Conservation (phyloP, 2,329 filamentous ascomycete species). For the Metarhizium humberi region DNA sequence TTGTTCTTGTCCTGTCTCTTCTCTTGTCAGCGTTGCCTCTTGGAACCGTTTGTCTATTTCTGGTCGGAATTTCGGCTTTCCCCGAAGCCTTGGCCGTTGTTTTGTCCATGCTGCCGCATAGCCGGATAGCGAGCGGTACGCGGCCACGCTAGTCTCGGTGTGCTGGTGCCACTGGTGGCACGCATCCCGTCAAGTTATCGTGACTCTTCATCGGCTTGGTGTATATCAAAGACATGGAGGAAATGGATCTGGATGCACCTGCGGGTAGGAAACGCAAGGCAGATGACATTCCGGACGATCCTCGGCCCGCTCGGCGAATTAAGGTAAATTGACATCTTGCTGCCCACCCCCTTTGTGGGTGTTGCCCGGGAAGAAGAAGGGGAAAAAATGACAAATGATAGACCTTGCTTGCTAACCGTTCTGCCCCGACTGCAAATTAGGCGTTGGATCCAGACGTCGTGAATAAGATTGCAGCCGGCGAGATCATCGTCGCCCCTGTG, state of each 20-base stretch:
- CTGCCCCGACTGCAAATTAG: constrained; percentile 28
- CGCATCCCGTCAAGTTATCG: neutral
- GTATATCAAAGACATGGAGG: constrained; percentile 14
- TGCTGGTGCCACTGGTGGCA: neutral
- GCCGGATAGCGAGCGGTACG: neutral
- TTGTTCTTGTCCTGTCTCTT: neutral
- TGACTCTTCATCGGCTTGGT: neutral
- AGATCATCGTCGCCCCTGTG: constrained; percentile 95
- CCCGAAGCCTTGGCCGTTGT: too few species aligned
- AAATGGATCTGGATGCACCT: constrained; percentile 33
- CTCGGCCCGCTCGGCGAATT: constrained; percentile 37
- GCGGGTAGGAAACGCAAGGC: constrained; percentile 42
- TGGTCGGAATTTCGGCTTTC: neutral
- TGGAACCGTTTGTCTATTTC: neutral
- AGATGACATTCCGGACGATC: constrained; percentile 25
- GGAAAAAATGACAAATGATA: neutral
- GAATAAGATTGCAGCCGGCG: constrained; percentile 96
- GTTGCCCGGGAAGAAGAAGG: too few species aligned
- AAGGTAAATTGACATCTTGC: constrained; percentile 23
- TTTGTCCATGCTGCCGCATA: neutral
- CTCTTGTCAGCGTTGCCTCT: neutral
- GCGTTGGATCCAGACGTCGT: constrained; percentile 86
- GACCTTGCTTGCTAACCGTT: neutral
- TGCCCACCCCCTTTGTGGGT: neutral
- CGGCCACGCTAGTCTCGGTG: neutral